These are phyloP conservation scores for Fusarium buxicola DNA, from an alignment of 2,329 filamentous ascomycete species.

Conservation along the genomic window DNA sequence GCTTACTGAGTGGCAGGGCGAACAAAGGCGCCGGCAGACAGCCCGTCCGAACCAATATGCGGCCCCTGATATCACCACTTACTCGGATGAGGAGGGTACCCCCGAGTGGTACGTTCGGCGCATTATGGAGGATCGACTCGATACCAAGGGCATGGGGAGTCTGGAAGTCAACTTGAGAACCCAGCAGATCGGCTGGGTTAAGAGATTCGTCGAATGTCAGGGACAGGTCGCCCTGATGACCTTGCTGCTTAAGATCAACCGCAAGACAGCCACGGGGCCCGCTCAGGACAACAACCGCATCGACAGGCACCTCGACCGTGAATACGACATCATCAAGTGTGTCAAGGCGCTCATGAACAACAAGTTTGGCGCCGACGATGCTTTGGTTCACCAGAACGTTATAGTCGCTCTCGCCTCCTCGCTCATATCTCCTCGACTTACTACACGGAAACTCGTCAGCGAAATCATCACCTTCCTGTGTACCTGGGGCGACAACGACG, in stretches of 20 bases:
- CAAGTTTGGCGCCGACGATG: slow-evolving; percentile 98
- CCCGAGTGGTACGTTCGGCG: slow-evolving; percentile 98
- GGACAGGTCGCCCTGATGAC: slow-evolving; percentile 97
- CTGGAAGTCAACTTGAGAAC: slow-evolving; percentile 94
- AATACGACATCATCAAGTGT: slow-evolving; percentile 98
- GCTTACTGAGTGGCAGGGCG: slow-evolving; percentile 91
- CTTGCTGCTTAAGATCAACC: slow-evolving; percentile 92
- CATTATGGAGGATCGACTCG: slow-evolving; percentile 95
- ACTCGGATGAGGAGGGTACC: slow-evolving; percentile 93
- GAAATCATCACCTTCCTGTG: slow-evolving; percentile 97
- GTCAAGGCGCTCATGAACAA: slow-evolving; percentile 99
- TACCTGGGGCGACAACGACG: slow-evolving; percentile 85
- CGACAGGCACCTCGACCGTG: slow-evolving; percentile 87
- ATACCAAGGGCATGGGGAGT: slow-evolving; percentile 90
- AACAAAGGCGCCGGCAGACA: slow-evolving; percentile 87
- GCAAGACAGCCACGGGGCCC: slow-evolving; percentile 81
- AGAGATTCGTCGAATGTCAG: slow-evolving; percentile 95
- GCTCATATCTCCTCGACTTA: slow-evolving; percentile 87
- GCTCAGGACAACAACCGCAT: slow-evolving; percentile 66
- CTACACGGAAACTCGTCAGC: slow-evolving; percentile 92
- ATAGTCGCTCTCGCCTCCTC: slow-evolving; percentile 88
- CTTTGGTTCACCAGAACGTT: slow-evolving; percentile 88
- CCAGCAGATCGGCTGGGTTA: slow-evolving; percentile 98
- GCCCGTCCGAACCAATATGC: slow-evolving; percentile 78
- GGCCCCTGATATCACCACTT: slow-evolving; percentile 75